These are phyloP conservation scores for Macrocybe gigantea DNA, from an alignment of 768 basidiomycete genomes.

Conservation along the genomic window DNA sequence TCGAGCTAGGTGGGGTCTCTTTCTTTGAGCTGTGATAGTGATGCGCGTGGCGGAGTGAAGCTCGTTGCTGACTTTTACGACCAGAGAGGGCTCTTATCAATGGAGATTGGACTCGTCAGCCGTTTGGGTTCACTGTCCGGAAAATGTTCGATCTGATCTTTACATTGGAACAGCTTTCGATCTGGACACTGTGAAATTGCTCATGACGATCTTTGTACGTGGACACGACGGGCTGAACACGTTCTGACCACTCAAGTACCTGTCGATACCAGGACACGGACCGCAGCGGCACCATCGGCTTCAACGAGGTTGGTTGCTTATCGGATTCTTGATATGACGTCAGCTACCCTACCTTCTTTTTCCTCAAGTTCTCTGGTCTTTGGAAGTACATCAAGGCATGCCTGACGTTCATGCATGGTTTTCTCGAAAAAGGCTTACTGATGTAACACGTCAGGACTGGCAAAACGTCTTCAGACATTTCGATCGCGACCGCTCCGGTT, in stretches of 20 bases:
- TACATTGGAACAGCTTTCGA: slow-evolving; percentile 55
- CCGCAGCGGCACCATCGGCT: slow-evolving; percentile 73
- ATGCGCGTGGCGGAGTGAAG: not conserved
- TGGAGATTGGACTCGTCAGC: slow-evolving; percentile 76
- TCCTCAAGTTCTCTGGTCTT: slow-evolving; percentile 57
- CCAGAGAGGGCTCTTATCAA: slow-evolving; percentile 44
- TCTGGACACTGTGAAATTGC: slow-evolving; percentile 78
- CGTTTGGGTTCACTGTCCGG: not conserved
- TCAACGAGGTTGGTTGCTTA: slow-evolving; percentile 54
- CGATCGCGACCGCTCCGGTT: slow-evolving; percentile 77
- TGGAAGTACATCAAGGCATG: slow-evolving; percentile 76
- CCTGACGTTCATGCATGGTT: not conserved
- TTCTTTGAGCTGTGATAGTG: not conserved
- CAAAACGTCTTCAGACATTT: slow-evolving; percentile 80
- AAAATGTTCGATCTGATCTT: not conserved
- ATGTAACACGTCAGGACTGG: slow-evolving; percentile 50
- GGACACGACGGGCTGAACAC: not conserved
- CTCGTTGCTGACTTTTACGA: not conserved
- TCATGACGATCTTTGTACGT: slow-evolving; percentile 78
- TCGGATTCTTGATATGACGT: slow-evolving; percentile 6
- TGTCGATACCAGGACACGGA: slow-evolving; percentile 47
- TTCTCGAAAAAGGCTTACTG: too few species aligned
- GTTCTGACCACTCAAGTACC: not conserved
- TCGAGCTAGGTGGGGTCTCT: slow-evolving; percentile 56
- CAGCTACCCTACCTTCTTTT: slow-evolving; percentile 4